Base-by-base conservation (phyloP, 495 filamentous ascomycete genomes). In the Oleoguttula mirabilis region DNA sequence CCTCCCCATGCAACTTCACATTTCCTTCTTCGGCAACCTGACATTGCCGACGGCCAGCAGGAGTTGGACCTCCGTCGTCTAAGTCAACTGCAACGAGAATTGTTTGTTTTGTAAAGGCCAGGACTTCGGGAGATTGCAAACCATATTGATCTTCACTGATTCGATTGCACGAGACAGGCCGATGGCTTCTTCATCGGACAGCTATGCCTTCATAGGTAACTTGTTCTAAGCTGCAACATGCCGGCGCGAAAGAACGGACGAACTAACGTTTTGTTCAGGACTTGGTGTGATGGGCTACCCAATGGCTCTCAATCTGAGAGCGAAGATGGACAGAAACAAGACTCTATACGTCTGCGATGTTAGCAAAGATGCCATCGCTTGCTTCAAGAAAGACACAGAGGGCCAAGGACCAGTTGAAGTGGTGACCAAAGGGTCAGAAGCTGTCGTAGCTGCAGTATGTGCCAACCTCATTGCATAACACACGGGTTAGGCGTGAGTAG, bases 281-380 rank as follows among this genome's bases (percentile, higher is more conserved):
- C 50, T 56, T 21, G 53, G 53, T 2, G 53, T 56, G 19, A 56
- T 56, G 53, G 53, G 53, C 19, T 56, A 56, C 25, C 48, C 43
- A 16, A 56, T 56, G 53, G 53, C 53, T 10, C 32, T 53, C 14
- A 56, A 56, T 33, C 41, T 56, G 1, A 44, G 53, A 3, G 42
- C 43, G 34, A 51, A 51, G 36, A 42, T 56, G 4, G 17, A 21
- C 31, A 23, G 21, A 2, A 21, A 21, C 11, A 27, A 49, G 20
- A 53, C 45, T 11, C 33, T 56, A 10, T 38, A 49, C 15, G 43
- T 56, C 20, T 53, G 50, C 41, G 53, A 56, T 35, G 41, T 56
- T 1, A 45, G 36, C 12, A 19, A 38, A 11, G 32, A 39, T 7
- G 51, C 51, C 1, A 51, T 57, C 5, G 16, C 49, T 1, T 40